These are phyloP conservation scores for Dryadomyces quercus-mongolicae DNA, from an alignment of 2,329 filamentous ascomycete species.

Conservation along the genomic window DNA sequence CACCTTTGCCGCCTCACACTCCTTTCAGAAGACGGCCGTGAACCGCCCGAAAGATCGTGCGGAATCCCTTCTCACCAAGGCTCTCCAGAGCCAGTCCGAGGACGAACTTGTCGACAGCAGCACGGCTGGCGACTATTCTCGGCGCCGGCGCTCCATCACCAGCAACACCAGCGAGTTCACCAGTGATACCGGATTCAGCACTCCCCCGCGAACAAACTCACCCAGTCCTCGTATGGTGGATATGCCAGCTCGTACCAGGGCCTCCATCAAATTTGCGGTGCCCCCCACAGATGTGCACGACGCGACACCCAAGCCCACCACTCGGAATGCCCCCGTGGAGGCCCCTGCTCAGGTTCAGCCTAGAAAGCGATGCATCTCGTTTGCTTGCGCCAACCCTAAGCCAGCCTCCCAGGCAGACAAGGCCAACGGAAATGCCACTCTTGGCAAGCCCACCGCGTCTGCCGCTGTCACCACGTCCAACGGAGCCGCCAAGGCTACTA, in stretches of 20 bases:
- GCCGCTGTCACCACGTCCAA: constrained; percentile 11
- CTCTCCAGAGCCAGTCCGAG: constrained; percentile 58
- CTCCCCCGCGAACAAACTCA: constrained; percentile 74
- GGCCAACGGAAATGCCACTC: constrained; percentile 14
- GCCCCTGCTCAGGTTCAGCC: constrained; percentile 41
- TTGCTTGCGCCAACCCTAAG: constrained; percentile 63
- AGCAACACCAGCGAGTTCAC: constrained; percentile 84
- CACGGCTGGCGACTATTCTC: constrained; percentile 20
- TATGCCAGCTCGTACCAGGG: neutral
- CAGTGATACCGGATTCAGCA: constrained; percentile 87
- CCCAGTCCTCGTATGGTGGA: constrained; percentile 75
- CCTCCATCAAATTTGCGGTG: neutral
- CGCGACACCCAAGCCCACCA: constrained; percentile 10
- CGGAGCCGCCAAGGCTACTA: neutral
- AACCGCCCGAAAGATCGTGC: constrained; percentile 43
- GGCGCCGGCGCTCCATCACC: constrained; percentile 53
- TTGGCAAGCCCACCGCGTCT: too few relatives aligned
- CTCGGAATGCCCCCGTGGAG: constrained; percentile 39
- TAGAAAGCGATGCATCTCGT: constrained; percentile 84
- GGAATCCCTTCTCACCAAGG: constrained; percentile 78
- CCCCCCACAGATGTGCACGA: constrained; percentile 5
- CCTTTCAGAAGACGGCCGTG: constrained; percentile 36
- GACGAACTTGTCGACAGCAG: constrained; percentile 31
- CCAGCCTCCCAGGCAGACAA: constrained; percentile 27
- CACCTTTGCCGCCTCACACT: constrained; percentile 9